A percentile compares a stretch with the other conserved stretches of the same genome.
Conservation (phyloP, 805 yeast genomes). For the Wickerhamiella bombiphila region DNA sequence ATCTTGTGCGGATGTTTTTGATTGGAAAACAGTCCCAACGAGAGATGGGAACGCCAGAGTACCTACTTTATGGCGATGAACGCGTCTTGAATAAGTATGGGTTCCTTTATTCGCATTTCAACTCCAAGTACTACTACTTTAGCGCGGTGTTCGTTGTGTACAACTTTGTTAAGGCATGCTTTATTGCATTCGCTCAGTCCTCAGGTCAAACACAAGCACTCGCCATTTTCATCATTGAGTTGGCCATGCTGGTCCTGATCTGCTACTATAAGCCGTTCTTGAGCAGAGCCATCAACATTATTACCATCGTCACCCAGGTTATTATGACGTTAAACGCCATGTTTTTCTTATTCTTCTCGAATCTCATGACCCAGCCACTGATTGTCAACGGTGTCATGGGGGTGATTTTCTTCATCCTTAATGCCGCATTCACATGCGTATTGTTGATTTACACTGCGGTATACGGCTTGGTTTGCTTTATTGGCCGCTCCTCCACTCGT, state of each 20-base stretch:
- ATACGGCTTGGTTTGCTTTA: conserved; percentile 36
- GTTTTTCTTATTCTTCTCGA: conserved; percentile 73
- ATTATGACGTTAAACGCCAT: conserved; percentile 69
- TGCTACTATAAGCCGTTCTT: conserved; percentile 59
- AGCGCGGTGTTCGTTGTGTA: conserved; percentile 50
- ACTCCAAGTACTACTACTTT: conserved; percentile 73
- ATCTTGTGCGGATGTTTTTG: conserved; percentile 45
- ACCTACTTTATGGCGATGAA: conserved; percentile 67
- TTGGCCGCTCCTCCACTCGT: conserved; percentile 66
- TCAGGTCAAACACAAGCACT: conserved; percentile 74
- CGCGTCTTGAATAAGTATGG: conserved; percentile 65
- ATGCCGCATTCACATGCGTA: conserved; percentile 75
- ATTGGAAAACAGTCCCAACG: conserved; percentile 50
- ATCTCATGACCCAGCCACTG: conserved; percentile 66
- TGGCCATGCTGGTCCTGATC: conserved; percentile 49
- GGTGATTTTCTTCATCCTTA: conserved; percentile 73
- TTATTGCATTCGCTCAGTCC: conserved; percentile 64
- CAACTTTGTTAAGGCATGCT: conserved; percentile 49
- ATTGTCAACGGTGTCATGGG: conserved; percentile 80
- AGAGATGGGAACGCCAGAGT: conserved; percentile 68
- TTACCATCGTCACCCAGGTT: conserved; percentile 56
- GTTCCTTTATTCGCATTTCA: conserved; percentile 78
- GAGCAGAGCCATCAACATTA: conserved; percentile 67
- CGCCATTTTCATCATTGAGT: conserved; percentile 60
- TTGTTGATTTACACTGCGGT: conserved; percentile 57